Conservation (phyloP, 202 grass and related monocot genomes). For the Digitaria exilis region DNA sequence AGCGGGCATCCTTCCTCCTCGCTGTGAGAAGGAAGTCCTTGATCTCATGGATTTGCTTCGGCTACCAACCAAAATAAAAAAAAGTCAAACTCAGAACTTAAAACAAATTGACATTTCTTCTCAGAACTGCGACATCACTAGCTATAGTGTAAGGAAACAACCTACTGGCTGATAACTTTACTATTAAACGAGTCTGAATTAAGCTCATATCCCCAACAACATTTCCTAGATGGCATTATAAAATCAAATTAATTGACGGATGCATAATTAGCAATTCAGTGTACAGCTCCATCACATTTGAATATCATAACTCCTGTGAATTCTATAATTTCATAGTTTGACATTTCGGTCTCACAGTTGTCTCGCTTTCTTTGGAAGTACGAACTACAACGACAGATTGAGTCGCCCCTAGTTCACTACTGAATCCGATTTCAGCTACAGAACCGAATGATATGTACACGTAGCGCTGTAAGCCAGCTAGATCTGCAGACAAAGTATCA, state of each 20-base stretch:
- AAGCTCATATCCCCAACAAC: neutral
- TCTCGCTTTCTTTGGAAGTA: neutral
- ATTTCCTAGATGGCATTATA: neutral
- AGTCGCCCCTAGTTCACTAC: neutral
- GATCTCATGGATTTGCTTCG: conserved; percentile 85
- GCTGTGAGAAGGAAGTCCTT: conserved; percentile 84
- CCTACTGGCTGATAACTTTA: neutral
- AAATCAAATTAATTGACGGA: neutral
- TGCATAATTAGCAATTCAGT: neutral
- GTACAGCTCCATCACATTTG: neutral
- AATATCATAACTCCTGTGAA: neutral
- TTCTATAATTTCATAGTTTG: neutral
- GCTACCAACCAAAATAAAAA: conserved; percentile 31
- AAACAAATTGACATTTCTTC: neutral
- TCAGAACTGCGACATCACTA: neutral
- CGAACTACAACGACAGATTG: neutral
- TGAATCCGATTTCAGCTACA: neutral
- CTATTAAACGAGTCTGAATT: neutral
- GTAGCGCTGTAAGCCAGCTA: neutral
- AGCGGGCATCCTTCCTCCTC: conserved; percentile 85
- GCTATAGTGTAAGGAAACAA: neutral
- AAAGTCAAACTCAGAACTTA: neutral
- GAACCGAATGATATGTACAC: neutral
- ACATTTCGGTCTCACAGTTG: neutral
- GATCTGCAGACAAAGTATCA: neutral